Conservation (phyloP, 2,329 filamentous ascomycete genomes). For the Cercospora beticola region DNA sequence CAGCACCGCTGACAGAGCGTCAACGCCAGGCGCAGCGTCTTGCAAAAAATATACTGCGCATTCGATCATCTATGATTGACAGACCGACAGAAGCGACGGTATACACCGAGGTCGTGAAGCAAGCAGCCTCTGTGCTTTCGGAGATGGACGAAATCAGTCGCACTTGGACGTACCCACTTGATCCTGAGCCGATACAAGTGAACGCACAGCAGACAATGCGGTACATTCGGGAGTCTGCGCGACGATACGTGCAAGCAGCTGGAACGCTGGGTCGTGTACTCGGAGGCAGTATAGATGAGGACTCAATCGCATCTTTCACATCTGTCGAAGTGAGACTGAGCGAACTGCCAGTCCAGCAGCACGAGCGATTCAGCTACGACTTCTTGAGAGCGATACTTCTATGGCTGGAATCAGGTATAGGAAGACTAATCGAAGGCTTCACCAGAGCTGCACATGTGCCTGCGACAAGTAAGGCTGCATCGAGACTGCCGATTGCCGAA, state of each 20-base stretch:
- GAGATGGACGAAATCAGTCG: slow-evolving; percentile 57
- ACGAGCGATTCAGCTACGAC: slow-evolving; percentile 61
- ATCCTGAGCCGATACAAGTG: slow-evolving; percentile 55
- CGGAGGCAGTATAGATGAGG: slow-evolving; percentile 53
- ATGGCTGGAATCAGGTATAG: slow-evolving; percentile 61
- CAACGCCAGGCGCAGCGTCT: slow-evolving; percentile 57
- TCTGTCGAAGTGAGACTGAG: slow-evolving; percentile 41
- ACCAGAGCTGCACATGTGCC: slow-evolving; percentile 46
- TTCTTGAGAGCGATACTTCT: slow-evolving; percentile 63
- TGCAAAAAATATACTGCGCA: slow-evolving; percentile 54
- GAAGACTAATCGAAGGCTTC: slow-evolving; percentile 58
- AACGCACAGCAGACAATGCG: slow-evolving; percentile 57
- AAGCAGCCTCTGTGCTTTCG: slow-evolving; percentile 48
- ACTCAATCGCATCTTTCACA: slow-evolving; percentile 30
- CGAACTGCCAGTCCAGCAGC: slow-evolving; percentile 31
- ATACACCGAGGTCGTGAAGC: slow-evolving; percentile 36
- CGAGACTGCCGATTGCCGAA: slow-evolving; percentile 50
- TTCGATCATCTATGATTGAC: slow-evolving; percentile 56
- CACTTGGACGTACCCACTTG: slow-evolving; percentile 59
- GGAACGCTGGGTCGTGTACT: slow-evolving; percentile 58
- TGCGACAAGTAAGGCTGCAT: slow-evolving; percentile 37
- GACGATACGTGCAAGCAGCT: slow-evolving; percentile 62
- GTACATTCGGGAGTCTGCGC: slow-evolving; percentile 55
- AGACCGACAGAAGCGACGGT: slow-evolving; percentile 42
- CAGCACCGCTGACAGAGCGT: slow-evolving; percentile 46